Percentiles rank a stretch among this genome's conserved stretches.
Conservation (phyloP, 495 filamentous ascomycete species). For the Daldinia childiae region DNA sequence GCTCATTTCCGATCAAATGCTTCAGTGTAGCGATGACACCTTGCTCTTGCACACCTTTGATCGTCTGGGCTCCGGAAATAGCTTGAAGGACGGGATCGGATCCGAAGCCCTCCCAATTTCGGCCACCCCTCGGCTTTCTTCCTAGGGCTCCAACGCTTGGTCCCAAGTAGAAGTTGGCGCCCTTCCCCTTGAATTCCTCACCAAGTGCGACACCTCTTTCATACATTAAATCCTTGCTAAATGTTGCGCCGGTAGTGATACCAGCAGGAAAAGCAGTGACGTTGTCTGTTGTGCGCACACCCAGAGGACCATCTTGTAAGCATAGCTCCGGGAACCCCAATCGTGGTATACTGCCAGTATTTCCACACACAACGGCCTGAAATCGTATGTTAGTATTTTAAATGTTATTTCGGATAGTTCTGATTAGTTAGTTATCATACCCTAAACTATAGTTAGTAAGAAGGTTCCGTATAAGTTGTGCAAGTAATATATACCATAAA, state of each 20-base stretch:
- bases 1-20: conserved; percentile 78
- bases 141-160: conserved; percentile 74
- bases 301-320: conserved; percentile 71
- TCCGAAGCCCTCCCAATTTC: conserved; percentile 83
- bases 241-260: conserved; percentile 72
- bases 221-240: conserved; percentile 71
- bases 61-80: conserved; percentile 67
- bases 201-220: conserved; percentile 73
- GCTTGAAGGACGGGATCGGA: conserved; percentile 77
- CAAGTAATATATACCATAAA: conserved; percentile 52
- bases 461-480: neutral
- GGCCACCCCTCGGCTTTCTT: conserved; percentile 72
- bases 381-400: conserved; percentile 46
- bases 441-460: conserved; percentile 31
- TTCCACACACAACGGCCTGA: conserved; percentile 73
- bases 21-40: conserved; percentile 79
- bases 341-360: conserved; percentile 71
- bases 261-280: conserved; percentile 74
- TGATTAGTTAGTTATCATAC: conserved; percentile 28
- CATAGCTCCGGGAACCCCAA: conserved; percentile 71
- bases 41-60: conserved; percentile 78
- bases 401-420: conserved; percentile 41
- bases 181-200: conserved; percentile 76
- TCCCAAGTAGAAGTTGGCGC: conserved; percentile 74
- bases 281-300: conserved; percentile 68